Evolutionary conservation across 257 asterid genomes (phyloP), one percentile per base, ranked within the genome.

Genomic region (Solanum dulcamara): DNA sequence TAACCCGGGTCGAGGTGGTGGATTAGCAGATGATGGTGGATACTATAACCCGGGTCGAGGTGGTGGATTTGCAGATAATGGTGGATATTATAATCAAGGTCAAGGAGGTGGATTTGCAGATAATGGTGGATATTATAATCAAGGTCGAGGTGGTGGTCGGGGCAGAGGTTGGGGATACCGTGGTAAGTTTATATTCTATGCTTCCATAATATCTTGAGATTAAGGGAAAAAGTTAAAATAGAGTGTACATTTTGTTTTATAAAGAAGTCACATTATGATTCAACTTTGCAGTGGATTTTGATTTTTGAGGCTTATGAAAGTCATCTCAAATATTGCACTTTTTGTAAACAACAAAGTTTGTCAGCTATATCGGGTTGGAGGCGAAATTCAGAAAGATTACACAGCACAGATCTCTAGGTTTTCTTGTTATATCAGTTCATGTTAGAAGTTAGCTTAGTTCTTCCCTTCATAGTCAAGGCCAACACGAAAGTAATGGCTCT

Each of bases 81-180:
- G 62, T 15, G 64, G 83, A 77, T 15, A 77, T 17, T 77, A 46
- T 48, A 46, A 77, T 9, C 83, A 12, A 28, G 64, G 83, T 28
- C 83, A 28, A 26, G 81, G 59, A 0, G 24, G 81, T 42, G 57
- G 37, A 30, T 75, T 75, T 24, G 60, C 82, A 42, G 81, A 74
- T 46, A 17, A 26, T 14, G 60, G 82, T 44, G 40, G 60, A 75
- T 75, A 75, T 44, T 44, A 75, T 44, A 28, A 26, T 10, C 77
- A 32, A 68, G 77, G 81, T 40, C 81, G 20, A 11, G 87, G 90
- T 46, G 91, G 91, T 59, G 89, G 92, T 62, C 85, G 90, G 37
- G 91, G 92, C 85, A 88, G 92, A 81, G 90, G 92, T 80, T 87
- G 93, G 93, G 91, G 88, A 64, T 90, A 90, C 85, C 87, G 86